Percentiles rank a stretch among this genome's conserved stretches.
These are phyloP conservation scores for Pinus tabuliformis DNA, from an alignment of 75 land plant species.

Conservation along the genomic window DNA sequence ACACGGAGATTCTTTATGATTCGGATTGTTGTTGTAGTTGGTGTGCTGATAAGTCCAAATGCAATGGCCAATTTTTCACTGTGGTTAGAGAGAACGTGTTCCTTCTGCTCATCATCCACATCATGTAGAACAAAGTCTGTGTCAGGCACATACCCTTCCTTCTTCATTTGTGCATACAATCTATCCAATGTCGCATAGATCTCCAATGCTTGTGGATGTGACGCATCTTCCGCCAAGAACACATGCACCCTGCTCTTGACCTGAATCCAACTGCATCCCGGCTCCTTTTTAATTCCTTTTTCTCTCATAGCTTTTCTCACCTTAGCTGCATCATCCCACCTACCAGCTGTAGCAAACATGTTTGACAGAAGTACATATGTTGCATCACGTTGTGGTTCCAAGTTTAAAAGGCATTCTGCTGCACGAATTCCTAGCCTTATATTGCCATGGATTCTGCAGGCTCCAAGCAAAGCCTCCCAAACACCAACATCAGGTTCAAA, in stretches of 20 bases:
- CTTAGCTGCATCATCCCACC: slow-evolving; percentile 6
- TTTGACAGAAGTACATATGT: slow-evolving; percentile 9
- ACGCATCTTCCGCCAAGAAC: slow-evolving; percentile 16
- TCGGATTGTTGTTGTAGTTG: slow-evolving; percentile 12
- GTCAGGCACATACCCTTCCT: slow-evolving; percentile 19
- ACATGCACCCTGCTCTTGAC: slow-evolving; percentile 11
- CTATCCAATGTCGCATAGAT: slow-evolving; percentile 19
- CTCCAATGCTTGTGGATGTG: slow-evolving; percentile 16
- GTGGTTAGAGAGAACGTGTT: slow-evolving; percentile 3
- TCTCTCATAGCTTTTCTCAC: slow-evolving; percentile 6
- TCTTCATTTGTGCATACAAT: slow-evolving; percentile 10
- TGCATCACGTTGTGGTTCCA: slow-evolving; percentile 20
- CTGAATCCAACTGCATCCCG: slow-evolving; percentile 13
- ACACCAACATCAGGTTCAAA: slow-evolving; percentile 27
- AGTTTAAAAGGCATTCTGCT: slow-evolving; percentile 16
- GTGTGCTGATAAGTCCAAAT: slow-evolving; percentile 7
- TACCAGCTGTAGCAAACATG: slow-evolving; percentile 11
- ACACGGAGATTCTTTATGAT: slow-evolving; percentile 15
- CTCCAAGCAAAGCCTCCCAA: slow-evolving; percentile 48
- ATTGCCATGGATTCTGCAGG: slow-evolving; percentile 32
- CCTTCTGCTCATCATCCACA: slow-evolving; percentile 12
- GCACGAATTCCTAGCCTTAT: slow-evolving; percentile 25
- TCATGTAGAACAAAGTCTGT: slow-evolving; percentile 6
- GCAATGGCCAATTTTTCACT: slow-evolving; percentile 12
- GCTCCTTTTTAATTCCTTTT: slow-evolving; percentile 6